Evolutionary conservation across 169 alveolate genomes (phyloP).

Genomic region (Condylostoma magnum): DNA sequence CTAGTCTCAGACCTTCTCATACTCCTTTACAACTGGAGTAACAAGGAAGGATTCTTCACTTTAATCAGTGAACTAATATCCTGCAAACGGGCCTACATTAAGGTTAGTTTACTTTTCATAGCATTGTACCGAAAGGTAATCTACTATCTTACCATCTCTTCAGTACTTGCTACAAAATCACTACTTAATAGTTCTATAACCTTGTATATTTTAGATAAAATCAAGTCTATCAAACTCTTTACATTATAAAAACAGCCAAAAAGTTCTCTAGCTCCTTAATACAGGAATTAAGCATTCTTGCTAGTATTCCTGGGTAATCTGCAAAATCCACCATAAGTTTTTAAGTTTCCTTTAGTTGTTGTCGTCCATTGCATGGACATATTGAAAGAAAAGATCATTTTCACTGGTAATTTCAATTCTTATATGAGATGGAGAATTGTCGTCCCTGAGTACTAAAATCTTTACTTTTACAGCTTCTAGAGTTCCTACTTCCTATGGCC

Average conservation of each 20-base stretch:
- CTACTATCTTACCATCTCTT: conserved; percentile 85
- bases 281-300: conserved; percentile 92
- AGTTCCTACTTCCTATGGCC: conserved; percentile 86
- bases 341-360: conserved; percentile 86
- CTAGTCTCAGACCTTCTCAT: conserved; percentile 65
- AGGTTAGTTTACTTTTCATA: conserved; percentile 78
- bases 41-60: conserved; percentile 86
- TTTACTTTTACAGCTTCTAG: conserved; percentile 87
- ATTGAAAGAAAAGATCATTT: conserved; percentile 94
- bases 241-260: conserved; percentile 86
- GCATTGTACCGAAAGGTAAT: conserved; percentile 89
- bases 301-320: conserved; percentile 84
- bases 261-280: conserved; percentile 91
- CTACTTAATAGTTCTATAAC: conserved; percentile 89
- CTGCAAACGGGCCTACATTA: conserved; percentile 83
- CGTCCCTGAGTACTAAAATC: conserved; percentile 84
- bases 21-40: conserved; percentile 80
- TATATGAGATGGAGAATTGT: conserved; percentile 71
- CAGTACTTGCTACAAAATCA: conserved; percentile 89
- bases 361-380: conserved; percentile 73
- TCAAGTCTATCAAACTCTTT: conserved; percentile 82
- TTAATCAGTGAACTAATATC: conserved; percentile 72
- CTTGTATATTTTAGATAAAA: conserved; percentile 91
- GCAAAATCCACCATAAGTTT: conserved; percentile 90
- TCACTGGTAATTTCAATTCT: conserved; percentile 90